These are phyloP conservation scores for Colletotrichum acutatum DNA, from an alignment of 2,329 filamentous ascomycete species.

Conservation along the genomic window DNA sequence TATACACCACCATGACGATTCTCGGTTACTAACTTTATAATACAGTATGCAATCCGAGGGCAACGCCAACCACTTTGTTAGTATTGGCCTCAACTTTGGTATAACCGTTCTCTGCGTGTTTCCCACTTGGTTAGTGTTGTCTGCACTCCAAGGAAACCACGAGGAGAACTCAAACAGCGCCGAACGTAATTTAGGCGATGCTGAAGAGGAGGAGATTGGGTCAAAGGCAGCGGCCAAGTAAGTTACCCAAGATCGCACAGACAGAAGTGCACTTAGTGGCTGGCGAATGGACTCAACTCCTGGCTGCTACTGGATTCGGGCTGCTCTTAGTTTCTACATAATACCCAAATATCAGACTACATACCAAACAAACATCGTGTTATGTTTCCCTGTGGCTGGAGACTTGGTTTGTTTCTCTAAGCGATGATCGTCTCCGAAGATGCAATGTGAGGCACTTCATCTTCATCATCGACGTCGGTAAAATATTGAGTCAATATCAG, in stretches of 20 bases:
- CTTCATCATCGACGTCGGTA: neutral
- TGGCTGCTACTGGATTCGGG: neutral
- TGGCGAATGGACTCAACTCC: neutral
- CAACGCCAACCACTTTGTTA: slow-evolving; percentile 25
- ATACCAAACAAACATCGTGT: neutral
- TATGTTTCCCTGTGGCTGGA: neutral
- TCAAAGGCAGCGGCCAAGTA: neutral
- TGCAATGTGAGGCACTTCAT: neutral
- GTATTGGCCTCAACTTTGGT: slow-evolving; percentile 16
- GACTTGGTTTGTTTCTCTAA: no score
- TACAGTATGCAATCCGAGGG: slow-evolving; percentile 21
- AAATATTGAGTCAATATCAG: neutral
- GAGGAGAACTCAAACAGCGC: neutral
- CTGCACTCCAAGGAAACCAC: slow-evolving; percentile 14
- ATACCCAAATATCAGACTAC: neutral
- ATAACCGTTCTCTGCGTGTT: slow-evolving; percentile 11
- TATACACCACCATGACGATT: neutral
- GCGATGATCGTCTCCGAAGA: no score
- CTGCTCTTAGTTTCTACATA: neutral
- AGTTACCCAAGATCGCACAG: neutral
- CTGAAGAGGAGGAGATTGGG: neutral
- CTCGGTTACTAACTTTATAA: neutral
- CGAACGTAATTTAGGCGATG: neutral
- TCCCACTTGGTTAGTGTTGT: slow-evolving; percentile 12
- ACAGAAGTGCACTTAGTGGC: no score